Conservation (phyloP, 371 early-diverging fungal genomes). For the Batrachochytrium dendrobatidis region DNA sequence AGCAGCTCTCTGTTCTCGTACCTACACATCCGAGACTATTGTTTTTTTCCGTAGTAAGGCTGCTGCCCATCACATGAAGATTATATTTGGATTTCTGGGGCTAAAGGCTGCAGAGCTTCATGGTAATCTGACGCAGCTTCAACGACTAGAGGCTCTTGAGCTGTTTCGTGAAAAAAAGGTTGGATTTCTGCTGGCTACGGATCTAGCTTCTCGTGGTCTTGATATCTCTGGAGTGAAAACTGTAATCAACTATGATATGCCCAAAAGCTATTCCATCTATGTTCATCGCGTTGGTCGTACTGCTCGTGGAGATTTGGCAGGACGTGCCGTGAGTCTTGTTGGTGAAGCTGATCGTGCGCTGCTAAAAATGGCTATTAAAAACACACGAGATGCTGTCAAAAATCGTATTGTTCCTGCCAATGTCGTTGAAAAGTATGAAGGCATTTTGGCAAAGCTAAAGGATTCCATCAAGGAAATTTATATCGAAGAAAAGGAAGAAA, state of each 20-base stretch:
- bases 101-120: conserved; percentile 94
- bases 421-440: conserved; percentile 65
- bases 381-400: conserved; percentile 67
- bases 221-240: conserved; percentile 98
- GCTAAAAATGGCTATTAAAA: conserved; percentile 88
- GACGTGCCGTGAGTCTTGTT: conserved; percentile 83
- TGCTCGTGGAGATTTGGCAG: conserved; percentile 89
- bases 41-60: conserved; percentile 91
- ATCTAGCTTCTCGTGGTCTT: conserved; percentile 98
- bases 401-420: conserved; percentile 77
- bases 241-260: conserved; percentile 99
- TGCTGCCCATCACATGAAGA: conserved; percentile 93
- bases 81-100: conserved; percentile 87
- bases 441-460: conserved; percentile 54
- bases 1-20: conserved; percentile 72
- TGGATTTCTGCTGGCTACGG: conserved; percentile 93
- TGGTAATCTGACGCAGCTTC: conserved; percentile 93
- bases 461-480: conserved; percentile 70
- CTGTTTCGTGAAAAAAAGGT: conserved; percentile 82
- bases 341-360: conserved; percentile 89
- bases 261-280: conserved; percentile 89
- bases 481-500: conserved; percentile 80
- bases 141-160: conserved; percentile 86
- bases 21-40: conserved; percentile 70
- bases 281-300: conserved; percentile 99